Conservation (phyloP, 768 basidiomycete species). For the Leccinum obscurum region DNA sequence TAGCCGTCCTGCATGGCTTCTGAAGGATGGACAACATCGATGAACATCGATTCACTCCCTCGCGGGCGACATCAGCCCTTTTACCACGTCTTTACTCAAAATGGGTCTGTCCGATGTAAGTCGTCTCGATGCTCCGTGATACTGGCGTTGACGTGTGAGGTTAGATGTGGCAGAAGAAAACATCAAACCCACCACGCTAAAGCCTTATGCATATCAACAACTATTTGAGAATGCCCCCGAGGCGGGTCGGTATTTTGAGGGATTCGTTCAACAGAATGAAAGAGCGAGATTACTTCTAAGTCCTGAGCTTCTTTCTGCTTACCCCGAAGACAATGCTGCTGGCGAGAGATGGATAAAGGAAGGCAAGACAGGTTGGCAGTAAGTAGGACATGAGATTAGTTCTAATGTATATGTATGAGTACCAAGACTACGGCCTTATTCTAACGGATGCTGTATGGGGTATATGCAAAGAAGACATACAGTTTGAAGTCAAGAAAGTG, state of each 20-base stretch:
- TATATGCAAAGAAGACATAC: neutral
- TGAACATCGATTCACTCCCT: slow-evolving; percentile 41
- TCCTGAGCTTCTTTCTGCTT: slow-evolving; percentile 41
- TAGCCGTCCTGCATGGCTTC: slow-evolving; percentile 39
- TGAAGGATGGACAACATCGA: slow-evolving; percentile 45
- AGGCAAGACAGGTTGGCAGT: slow-evolving; percentile 13
- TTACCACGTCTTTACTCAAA: slow-evolving; percentile 40
- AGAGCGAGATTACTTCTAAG: slow-evolving; percentile 42
- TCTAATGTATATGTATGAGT: slow-evolving; percentile 4
- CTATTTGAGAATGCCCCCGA: slow-evolving; percentile 28
- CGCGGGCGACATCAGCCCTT: slow-evolving; percentile 51
- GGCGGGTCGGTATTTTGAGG: slow-evolving; percentile 41
- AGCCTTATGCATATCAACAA: slow-evolving; percentile 18
- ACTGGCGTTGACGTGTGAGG: slow-evolving; percentile 4
- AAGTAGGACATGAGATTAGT: neutral
- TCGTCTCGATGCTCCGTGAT: neutral
- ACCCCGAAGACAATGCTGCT: slow-evolving; percentile 48
- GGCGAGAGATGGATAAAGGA: slow-evolving; percentile 37
- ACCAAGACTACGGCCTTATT: slow-evolving; percentile 4
- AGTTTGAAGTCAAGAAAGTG: neutral
- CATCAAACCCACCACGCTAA: slow-evolving; percentile 24
- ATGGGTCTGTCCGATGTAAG: slow-evolving; percentile 41
- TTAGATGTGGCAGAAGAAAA: slow-evolving; percentile 41
- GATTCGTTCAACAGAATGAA: slow-evolving; percentile 24
- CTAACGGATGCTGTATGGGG: neutral